Evolutionary conservation across 441 rosid species (phyloP), one percentile per base, ranked within the genome.

Genomic region (Euphorbia schlechtendalii): DNA sequence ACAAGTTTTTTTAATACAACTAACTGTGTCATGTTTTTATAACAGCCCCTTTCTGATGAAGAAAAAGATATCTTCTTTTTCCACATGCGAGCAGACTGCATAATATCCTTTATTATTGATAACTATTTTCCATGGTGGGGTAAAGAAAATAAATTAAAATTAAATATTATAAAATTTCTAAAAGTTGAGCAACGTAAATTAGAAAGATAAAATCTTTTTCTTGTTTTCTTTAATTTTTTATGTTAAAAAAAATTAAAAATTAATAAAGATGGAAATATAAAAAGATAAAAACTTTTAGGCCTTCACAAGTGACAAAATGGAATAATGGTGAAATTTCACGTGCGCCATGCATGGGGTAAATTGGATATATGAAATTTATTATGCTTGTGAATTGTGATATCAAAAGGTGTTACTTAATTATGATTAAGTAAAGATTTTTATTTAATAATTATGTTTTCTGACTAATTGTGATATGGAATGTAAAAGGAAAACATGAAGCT

Each of bases 261-360:
- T 54, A 40, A 21, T 18, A 4, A 13, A 20, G 15, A 14, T 6
- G 17, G 36, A 55, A 30, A 21, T n/a, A n/a, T n/a, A 4, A 55
- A 32, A 57, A 58, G 8, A 18, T 5, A 1, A 48, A 28, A 11
- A 41, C 54, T 36, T 69, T 70, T 48, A 36, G 25, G 62, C 51
- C 34, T 68, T 27, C 76, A 63, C 45, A 51, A 59, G 59, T 62
- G 60, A 48, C 56, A 62, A 65, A 62, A n/a, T 12, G 67, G 56
- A 71, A 75, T 71, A 74, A 78, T 73, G 53, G 59, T 59, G 60
- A 68, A 51, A 43, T 55, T 80, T 68, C 82, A 76, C 82, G 81
- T 81, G 82, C 77, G 71, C 58, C 65, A 46, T 48, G 8, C 59
- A 54, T 46, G n/a, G 15, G 27, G 36, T 10, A 57, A 41, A 67